These are phyloP conservation scores for Nannochloropsis gaditana DNA, from an alignment of 108 stramenopile genomes.

Conservation along the genomic window DNA sequence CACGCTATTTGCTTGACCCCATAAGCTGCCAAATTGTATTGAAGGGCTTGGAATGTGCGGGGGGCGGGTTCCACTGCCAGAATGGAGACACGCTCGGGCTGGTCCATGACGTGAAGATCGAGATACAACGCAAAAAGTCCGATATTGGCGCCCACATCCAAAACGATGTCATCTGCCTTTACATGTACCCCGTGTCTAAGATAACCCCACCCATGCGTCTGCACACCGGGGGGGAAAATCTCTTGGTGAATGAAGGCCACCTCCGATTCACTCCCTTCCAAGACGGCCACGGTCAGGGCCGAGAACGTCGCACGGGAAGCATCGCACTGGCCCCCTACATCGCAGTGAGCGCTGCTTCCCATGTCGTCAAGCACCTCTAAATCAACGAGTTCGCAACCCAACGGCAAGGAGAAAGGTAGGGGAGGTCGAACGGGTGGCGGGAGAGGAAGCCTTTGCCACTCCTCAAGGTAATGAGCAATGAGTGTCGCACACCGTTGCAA, in stretches of 20 bases:
- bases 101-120: background rate
- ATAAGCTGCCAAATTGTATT: background rate
- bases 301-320: background rate
- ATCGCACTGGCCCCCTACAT: too few relatives aligned
- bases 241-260: conserved; percentile 5
- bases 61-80: conserved; percentile 1
- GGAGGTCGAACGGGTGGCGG: background rate
- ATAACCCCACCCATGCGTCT: background rate
- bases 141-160: conserved; percentile 20
- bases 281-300: background rate
- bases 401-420: background rate
- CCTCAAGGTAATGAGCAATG: background rate
- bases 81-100: background rate
- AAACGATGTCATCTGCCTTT: background rate
- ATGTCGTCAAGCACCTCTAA: background rate
- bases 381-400: background rate
- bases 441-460: background rate
- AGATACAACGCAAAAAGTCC: background rate
- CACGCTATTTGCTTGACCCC: background rate
- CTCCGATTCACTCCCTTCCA: conserved; percentile 8
- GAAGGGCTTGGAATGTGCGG: background rate
- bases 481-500: background rate
- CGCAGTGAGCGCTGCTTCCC: background rate
- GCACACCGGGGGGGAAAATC: background rate
- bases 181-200: background rate